Evolutionary conservation across 352 stramenopile species (phyloP).

Genomic region (Globisporangium mamillatum): DNA sequence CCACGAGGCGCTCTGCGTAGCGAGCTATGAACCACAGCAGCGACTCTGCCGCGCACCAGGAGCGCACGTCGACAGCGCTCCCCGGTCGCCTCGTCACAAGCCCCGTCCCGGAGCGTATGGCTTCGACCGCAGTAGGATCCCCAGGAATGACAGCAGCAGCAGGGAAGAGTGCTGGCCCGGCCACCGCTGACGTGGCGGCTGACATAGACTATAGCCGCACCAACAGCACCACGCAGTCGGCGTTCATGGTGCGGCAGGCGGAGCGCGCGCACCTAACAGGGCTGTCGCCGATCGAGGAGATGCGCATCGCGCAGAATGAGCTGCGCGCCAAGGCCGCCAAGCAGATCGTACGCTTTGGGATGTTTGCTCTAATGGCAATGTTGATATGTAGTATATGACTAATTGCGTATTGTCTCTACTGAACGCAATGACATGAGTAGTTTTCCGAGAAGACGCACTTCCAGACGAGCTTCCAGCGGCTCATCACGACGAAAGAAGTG

Average conservation of each 20-base stretch:
- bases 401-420: background rate
- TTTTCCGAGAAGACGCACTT: slow-evolving; percentile 27
- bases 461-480: slow-evolving; percentile 47
- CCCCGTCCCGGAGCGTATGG: background rate
- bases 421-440: slow-evolving; percentile 6
- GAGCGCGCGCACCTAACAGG: slow-evolving; percentile 69
- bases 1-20: background rate
- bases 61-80: background rate
- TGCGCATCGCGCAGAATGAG: slow-evolving; percentile 79
- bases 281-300: slow-evolving; percentile 82
- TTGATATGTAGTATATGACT: background rate
- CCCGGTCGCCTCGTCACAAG: background rate
- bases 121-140: background rate
- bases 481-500: slow-evolving; percentile 59
- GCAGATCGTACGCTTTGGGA: slow-evolving; percentile 32
- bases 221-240: slow-evolving; percentile 25
- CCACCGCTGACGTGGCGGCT: background rate
- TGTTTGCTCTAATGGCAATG: background rate
- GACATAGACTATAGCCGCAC: slow-evolving; percentile 10
- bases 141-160: background rate
- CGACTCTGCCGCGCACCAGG: background rate
- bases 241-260: slow-evolving; percentile 77
- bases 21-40: background rate
- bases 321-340: slow-evolving; percentile 65
- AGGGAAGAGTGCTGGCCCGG: background rate